Base-by-base conservation (phyloP, 2,329 filamentous ascomycete species). In the Nothopassalora personata region DNA sequence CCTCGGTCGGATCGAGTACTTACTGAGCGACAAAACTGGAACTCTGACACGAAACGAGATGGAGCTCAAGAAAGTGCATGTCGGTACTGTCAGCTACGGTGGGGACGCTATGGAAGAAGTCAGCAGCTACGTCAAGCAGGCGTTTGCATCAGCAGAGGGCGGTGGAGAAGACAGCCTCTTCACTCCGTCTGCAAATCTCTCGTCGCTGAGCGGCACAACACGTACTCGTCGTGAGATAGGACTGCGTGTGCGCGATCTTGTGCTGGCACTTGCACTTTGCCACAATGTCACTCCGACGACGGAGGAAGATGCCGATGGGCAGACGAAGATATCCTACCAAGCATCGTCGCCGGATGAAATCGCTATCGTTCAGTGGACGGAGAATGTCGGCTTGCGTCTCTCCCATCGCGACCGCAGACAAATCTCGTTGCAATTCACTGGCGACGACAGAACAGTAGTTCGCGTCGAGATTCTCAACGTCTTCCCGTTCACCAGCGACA, bases 31-130 rank as follows among this genome's bases (percentile, higher is more conserved):
- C 74, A 99, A 99, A 75, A 99, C 94, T 0, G 94, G 94, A n/a
- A 99, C 94, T 1, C 75, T 99, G 60, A 99, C 94, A 0, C 91
- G 97, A 67, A 99, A 99, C 70, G 84, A 65, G 55, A 67, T 69
- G 58, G 93, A 97, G 71, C 88, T 99, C 82, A 96, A 95, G 72
- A 99, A 99, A 76, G 93, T 99, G 5, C 95, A 99, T 70, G 90
- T 99, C 55, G 94, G 95, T 9, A 99, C 94, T 9, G 94, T 97
- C 1, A 97, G 93, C 1, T 99, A 99, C 70, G 94, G 93, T 34
- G 96, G 96, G 67, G 94, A 99, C 71, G 93, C 94, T 9, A 99
- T 99, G 94, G 94, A 97, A 67, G 95, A 99, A 76, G 94, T 99
- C 11, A 79, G 85, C 11, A 83, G 89, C 0, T 97, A 96, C 71